Percentiles rank a stretch among this genome's conserved stretches.
Conservation (phyloP, 805 yeast species). For the Debaryomyces castellii region DNA sequence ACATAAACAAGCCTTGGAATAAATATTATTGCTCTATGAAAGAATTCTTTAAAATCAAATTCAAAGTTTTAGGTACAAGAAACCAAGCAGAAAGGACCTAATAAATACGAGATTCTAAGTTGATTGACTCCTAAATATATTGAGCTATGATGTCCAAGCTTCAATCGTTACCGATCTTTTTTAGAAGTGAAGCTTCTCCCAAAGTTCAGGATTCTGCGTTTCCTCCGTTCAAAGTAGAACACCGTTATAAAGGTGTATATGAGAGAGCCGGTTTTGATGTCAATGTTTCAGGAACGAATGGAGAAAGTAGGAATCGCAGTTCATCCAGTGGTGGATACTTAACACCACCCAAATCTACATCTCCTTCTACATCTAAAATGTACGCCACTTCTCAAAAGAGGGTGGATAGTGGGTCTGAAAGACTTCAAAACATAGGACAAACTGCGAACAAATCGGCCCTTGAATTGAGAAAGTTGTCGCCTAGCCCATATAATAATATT, state of each 20-base stretch:
- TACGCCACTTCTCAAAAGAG: not conserved
- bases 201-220: conserved; percentile 50
- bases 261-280: conserved; percentile 82
- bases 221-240: conserved; percentile 67
- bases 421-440: not conserved
- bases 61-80: not conserved
- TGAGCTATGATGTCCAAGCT: not conserved
- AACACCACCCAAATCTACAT: conserved; percentile 10
- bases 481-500: not conserved
- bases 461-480: not conserved
- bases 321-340: conserved; percentile 2
- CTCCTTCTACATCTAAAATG: conserved; percentile 3
- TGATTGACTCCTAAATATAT: not conserved
- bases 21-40: too few relatives aligned
- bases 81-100: not conserved
- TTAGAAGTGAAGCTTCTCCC: conserved; percentile 23
- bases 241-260: conserved; percentile 65
- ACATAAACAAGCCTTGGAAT: not conserved
- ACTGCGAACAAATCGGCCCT: not conserved
- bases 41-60: too few relatives aligned
- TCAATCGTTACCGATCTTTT: conserved; percentile 3
- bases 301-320: not conserved
- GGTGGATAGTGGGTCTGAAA: not conserved
- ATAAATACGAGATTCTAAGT: not conserved
- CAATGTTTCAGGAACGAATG: conserved; percentile 11